Base-by-base conservation (phyloP, 106 monocot species). In the Acanthochlamys bracteata region DNA sequence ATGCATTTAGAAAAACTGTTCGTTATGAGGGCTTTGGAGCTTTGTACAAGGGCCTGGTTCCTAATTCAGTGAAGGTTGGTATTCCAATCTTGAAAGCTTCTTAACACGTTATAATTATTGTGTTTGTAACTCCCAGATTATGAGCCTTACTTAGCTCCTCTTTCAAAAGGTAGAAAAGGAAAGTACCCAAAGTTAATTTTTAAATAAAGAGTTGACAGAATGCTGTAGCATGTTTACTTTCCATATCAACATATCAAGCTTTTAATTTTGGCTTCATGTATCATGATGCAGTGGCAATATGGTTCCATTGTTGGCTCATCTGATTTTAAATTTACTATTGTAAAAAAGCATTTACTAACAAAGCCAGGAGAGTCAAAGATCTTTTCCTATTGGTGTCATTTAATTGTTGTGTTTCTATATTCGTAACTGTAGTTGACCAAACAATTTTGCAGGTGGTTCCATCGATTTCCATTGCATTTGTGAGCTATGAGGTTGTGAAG, bases 401-500 rank as follows among this genome's bases (percentile, higher is more conserved):
- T 49, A 2, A 4, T 49, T 49, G 1, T 49, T 49, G 15, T 9
- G 10, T 49, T 49, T 49, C 10, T 9, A 49, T 49, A 2, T 33
- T 49, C 49, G 10, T 17, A 10, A 14, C 49, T 49, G 49, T 49
- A 17, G 49, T 10, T 17, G 49, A 43, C 17, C 17, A 4, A 12
- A 49, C 9, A 3, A 49, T 17, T 39, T 64, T 74, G 71, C 84
- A 91, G 96, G 96, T 98, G 49, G 88, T 98, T 42, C 96, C 91
- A 20, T 98, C 91, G 0, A 88, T 98, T 67, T 88, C 96, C 26
- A 88, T 98, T 68, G 96, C 96, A 41, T 98, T 98, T 53, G 96
- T 98, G 54, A 83, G 88, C 0, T 98, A 98, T 15, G 91, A 98
- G 72, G 72, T 68, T 10, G 91, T 89, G 43, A 92, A 98, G 69